Evolutionary conservation across 805 yeast species (phyloP), one percentile per base, ranked within the genome.

Genomic region (Ogataea polymorpha): DNA sequence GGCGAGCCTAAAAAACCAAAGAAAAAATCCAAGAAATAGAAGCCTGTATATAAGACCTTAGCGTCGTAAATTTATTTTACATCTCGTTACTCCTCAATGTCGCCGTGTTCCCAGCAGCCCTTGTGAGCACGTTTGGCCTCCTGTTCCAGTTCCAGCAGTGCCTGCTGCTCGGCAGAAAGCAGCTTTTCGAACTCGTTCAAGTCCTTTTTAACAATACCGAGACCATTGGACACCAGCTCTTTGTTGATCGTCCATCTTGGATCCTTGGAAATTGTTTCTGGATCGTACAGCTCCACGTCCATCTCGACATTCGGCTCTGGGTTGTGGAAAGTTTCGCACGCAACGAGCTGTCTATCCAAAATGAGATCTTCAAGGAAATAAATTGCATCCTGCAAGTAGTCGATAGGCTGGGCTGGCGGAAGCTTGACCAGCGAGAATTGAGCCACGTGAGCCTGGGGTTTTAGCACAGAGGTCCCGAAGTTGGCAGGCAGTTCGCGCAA

Each of bases 41-140:
- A 34, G 18, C 25, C 28, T 44, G 50, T 46, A 46, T 41, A 46
- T 46, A 46, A 6, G 21, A 20, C 21, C 21, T 7, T 20, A 7
- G 21, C 21, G 21, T 20, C 21, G 21, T 20, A 7, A 20, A 3
- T 20, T 20, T 20, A 20, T 20, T 20, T 20, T 20, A 20, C 21
- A 20, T 57, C 55, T 7, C 78, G 83, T 41, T 77, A 82, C 40
- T 70, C 78, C 27, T 81, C 74, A 26, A 84, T 74, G 56, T 83
- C 88, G 37, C 90, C 90, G 51, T 75, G 79, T 61, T 80, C 79
- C 90, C 90, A 83, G 56, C 86, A 80, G 4, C 89, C 89, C 15
- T 63, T 54, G 45, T 77, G 80, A 23, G 53, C 60, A 13, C 60
- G 39, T 56, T 71, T 75, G 21, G 88, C 88, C 6, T 49, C 52